Conservation (phyloP, 352 stramenopile species). For the Phytophthora sp. region DNA sequence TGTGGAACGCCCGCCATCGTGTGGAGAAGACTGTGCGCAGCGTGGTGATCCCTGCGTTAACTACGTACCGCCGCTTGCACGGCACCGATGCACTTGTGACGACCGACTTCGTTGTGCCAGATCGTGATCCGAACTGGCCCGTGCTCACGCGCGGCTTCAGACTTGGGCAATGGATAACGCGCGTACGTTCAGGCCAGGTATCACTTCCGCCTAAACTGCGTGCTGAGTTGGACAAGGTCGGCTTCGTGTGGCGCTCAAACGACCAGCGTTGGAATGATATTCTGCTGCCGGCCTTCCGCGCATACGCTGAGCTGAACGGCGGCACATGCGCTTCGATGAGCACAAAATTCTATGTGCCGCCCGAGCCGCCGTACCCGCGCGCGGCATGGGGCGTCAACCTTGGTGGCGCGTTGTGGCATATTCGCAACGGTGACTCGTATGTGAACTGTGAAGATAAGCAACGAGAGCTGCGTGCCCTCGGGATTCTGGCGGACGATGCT, state of each 20-base stretch:
- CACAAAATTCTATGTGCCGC: conserved; percentile 76
- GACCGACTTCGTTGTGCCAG: conserved; percentile 76
- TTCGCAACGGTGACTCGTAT: conserved; percentile 85
- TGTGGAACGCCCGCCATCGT: conserved; percentile 87
- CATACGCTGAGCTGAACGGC: conserved; percentile 56
- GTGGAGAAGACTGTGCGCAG: conserved; percentile 58
- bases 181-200: conserved; percentile 56
- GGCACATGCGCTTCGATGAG: conserved; percentile 72
- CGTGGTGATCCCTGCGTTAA: conserved; percentile 66
- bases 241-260: conserved; percentile 78
- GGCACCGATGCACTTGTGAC: conserved; percentile 55
- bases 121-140: conserved; percentile 60
- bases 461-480: conserved; percentile 57
- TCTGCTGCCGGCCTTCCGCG: conserved; percentile 68
- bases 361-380: conserved; percentile 58
- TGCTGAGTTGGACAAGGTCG: conserved; percentile 61
- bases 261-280: conserved; percentile 73
- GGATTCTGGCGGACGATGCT: conserved; percentile 45
- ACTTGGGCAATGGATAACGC: conserved; percentile 79
- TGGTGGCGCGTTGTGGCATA: conserved; percentile 81
- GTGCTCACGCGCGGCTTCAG: conserved; percentile 58
- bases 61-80: conserved; percentile 52
- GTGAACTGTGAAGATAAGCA: conserved; percentile 70
- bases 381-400: conserved; percentile 76
- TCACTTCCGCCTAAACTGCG: conserved; percentile 44